Evolutionary conservation across 176 grass and related monocot species (phyloP), one percentile per base, ranked within the genome.

Genomic region (Rhynchospora tenuis): DNA sequence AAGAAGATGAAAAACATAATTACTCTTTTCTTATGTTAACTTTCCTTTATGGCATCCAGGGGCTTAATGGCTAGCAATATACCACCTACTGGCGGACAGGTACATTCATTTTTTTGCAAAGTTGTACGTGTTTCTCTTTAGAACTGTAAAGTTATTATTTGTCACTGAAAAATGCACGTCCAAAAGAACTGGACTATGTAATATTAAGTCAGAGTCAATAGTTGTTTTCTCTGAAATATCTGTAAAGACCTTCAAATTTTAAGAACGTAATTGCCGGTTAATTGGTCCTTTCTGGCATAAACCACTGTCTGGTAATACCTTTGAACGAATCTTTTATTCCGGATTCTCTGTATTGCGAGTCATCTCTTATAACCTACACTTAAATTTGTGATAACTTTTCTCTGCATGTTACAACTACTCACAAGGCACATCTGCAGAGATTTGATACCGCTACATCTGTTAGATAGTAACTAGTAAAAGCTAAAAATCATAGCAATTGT

Each of bases 41-140:
- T 74, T 29, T 26, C 28, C 66, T 17, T 83, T 5, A 19, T 43
- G 58, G 26, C 80, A 88, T 94, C 52, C 85, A 91, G 89, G 9
- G 16, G 72, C 61, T 77, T 91, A 55, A 94, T 90, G 90, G 79
- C 89, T 4, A 91, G 87, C 84, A 94, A 91, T 83, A 88, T 94
- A 83, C 92, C 88, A 65, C 85, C 89, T 81, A 66, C 87, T 78
- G 87, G 87, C 29, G 85, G 79, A 0, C 87, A 89, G 87, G 92
- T 89, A 87, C 29, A 23, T 87, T 50, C n/a, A 50, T 6, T 47
- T 31, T 73, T 23, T 73, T 73, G 3, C 69, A 50, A 69, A 17
- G 64, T 81, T 24, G 3, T 64, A 24, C 6, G 20, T 43, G 6
- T 7, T 81, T 81, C 11, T 4, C 33, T 24, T 23, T 81, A 64